These are phyloP conservation scores for Boletus sensibilis DNA, from an alignment of 768 basidiomycete genomes.

Conservation along the genomic window DNA sequence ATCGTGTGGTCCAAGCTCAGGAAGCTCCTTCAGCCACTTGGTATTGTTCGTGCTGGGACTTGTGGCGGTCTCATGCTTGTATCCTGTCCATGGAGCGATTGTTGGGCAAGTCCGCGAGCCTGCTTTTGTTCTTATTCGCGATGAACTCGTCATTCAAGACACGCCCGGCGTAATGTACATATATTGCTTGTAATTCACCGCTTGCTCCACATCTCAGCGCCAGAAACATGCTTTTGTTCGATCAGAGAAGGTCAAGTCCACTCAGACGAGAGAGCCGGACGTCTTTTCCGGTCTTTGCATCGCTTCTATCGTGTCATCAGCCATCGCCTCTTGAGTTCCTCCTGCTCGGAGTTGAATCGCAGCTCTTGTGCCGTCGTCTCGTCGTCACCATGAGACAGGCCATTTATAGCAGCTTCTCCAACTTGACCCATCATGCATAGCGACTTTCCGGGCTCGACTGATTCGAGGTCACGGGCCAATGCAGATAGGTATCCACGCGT, in stretches of 20 bases:
- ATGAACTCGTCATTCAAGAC: not conserved
- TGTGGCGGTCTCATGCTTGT: too few species aligned
- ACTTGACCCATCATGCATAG: not conserved
- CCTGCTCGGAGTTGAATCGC: constrained; percentile 3
- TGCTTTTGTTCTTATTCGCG: not conserved
- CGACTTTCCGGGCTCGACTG: not conserved
- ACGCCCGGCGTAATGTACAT: not conserved
- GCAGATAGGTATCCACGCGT: not conserved
- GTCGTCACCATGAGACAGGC: not conserved
- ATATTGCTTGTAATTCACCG: not conserved
- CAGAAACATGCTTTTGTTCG: not conserved
- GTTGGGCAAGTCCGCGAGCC: not conserved
- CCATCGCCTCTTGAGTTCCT: constrained; percentile 12
- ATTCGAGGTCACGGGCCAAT: not conserved
- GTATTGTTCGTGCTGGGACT: not conserved
- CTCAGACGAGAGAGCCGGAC: not conserved
- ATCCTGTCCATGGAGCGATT: not conserved
- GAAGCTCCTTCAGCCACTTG: not conserved
- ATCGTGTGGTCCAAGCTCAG: not conserved
- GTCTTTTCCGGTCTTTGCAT: not conserved
- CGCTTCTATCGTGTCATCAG: not conserved
- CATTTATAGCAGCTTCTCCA: not conserved
- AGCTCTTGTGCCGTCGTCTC: not conserved
- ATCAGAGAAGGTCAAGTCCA: not conserved
- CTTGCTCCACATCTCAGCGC: not conserved